Base-by-base conservation (phyloP, 2,329 filamentous ascomycete species). In the Blastomyces percursus region DNA sequence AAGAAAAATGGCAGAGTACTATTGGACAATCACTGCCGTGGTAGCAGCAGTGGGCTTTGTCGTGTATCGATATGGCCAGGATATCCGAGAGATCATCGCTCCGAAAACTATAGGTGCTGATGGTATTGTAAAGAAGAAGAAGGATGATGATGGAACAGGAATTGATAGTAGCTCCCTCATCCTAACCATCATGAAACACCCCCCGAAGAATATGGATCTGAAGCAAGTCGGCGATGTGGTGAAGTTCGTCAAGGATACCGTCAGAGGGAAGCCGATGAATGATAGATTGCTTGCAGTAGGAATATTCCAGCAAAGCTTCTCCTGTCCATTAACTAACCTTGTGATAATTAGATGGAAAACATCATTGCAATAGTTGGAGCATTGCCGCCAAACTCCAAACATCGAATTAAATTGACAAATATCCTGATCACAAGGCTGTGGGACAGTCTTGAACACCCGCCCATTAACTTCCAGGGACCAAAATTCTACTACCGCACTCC, bases 371-470 rank as follows among this genome's bases (percentile, higher is more conserved):
- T 71, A 60, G 70, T 67, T 30, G 67, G 68, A 27, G 67, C 69
- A 12, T 61, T 70, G 60, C 69, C 69, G n/a, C 61, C 59, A 7
- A 63, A 62, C 21, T 68, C 66, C 3, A 65, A 67, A 42, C 62
- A 66, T 14, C 64, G 69, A 8, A 67, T 66, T 30, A 67, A 68
- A 56, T 61, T 73, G 19, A 70, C 66, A 24, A 61, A 65, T 46
- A 63, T 66, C 14, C 69, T 73, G 59, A 69, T 74, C 59, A 70
- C 69, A 21, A 63, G 64, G 32, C 64, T 72, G n/a, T 74, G 71
- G 68, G 67, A 72, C 59, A 71, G 66, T 56, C 64, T 74, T 60
- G 66, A 71, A 38, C 72, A 74, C 62, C 72, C 72, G 35, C 72
- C 72, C 1, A 58, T 72, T 12, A 72, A 69, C 14, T 72, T 69